Evolutionary conservation across 1,284 basidiomycete genomes (phyloP).

Genomic region (Cryptococcus sp.): DNA sequence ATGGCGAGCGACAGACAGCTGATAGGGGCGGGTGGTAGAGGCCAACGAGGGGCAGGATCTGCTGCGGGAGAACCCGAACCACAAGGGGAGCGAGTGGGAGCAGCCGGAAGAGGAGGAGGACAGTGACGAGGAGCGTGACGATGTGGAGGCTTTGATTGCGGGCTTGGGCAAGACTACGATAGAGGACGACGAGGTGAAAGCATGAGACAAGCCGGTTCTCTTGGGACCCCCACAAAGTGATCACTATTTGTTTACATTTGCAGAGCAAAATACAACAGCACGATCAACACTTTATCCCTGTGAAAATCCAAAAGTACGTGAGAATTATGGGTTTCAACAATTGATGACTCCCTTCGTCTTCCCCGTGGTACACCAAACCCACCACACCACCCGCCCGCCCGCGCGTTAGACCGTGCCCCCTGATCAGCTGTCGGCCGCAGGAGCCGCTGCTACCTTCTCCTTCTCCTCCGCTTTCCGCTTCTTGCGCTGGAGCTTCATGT

Average conservation of each 20-base stretch:
- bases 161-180: conserved; percentile 25
- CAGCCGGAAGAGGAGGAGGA: conserved; percentile 25
- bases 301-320: too few relatives aligned
- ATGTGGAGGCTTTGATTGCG: conserved; percentile 37
- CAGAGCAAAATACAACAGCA: too few relatives aligned
- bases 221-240: too few relatives aligned
- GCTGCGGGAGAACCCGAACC: conserved; percentile 61
- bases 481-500: conserved; percentile 46
- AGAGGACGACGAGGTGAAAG: not conserved
- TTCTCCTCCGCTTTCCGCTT: conserved; percentile 42
- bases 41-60: conserved; percentile 52
- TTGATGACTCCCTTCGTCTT: too few relatives aligned
- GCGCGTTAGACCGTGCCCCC: not conserved
- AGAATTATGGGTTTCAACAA: too few relatives aligned
- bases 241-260: too few relatives aligned
- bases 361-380: too few relatives aligned
- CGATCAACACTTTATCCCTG: too few relatives aligned
- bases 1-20: not conserved
- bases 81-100: conserved; percentile 41
- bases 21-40: conserved; percentile 4
- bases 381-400: too few relatives aligned
- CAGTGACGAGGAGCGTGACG: conserved; percentile 33
- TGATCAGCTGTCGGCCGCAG: not conserved
- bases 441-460: conserved; percentile 21
- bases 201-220: too few relatives aligned